Evolutionary conservation across 106 monocot genomes (phyloP).

Genomic region (Cymbidium sinense): DNA sequence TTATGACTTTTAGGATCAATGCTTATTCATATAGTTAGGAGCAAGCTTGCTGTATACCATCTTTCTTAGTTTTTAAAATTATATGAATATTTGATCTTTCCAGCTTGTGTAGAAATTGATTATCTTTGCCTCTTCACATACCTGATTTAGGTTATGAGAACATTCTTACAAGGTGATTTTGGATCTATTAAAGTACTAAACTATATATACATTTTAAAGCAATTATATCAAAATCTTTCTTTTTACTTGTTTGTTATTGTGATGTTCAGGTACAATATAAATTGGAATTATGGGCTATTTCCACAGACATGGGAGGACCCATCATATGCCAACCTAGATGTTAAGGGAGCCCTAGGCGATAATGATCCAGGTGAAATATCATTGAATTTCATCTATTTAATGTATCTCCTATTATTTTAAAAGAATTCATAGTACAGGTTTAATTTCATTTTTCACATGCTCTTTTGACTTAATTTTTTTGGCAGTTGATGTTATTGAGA

Average conservation of each 20-base stretch:
- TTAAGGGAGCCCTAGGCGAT: constrained; percentile 91
- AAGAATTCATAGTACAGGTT: background rate
- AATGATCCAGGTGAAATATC: constrained; percentile 77
- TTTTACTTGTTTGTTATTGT: background rate
- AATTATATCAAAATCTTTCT: background rate
- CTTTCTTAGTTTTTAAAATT: background rate
- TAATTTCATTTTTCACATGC: background rate
- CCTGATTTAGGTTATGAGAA: background rate
- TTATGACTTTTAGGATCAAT: background rate
- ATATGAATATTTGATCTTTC: background rate
- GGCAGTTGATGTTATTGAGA: constrained; percentile 98
- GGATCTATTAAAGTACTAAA: background rate
- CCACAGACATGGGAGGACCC: constrained; percentile 99
- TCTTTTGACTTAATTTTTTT: background rate
- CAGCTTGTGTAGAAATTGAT: background rate
- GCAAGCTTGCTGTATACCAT: background rate
- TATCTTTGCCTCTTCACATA: background rate
- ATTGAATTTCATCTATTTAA: background rate
- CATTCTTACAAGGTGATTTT: background rate
- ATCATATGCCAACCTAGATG: constrained; percentile 60
- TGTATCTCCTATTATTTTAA: background rate
- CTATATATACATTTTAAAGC: background rate
- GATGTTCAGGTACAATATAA: constrained; percentile 75
- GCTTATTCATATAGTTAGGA: background rate
- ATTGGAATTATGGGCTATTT: constrained; percentile 97